These are phyloP conservation scores for Solanum appendiculatum DNA, from an alignment of 257 asterid species.

Conservation along the genomic window DNA sequence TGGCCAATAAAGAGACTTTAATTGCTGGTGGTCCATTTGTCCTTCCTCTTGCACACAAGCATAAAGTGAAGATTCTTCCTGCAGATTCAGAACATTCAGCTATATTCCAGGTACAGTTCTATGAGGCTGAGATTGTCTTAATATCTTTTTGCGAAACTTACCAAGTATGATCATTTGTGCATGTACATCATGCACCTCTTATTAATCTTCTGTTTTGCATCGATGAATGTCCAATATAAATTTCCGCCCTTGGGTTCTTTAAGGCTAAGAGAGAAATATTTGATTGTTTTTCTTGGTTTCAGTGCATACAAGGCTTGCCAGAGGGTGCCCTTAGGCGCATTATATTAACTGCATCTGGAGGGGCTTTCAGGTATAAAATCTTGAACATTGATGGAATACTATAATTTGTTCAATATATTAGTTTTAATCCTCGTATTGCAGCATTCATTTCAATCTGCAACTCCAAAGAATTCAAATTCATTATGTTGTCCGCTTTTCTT, in stretches of 20 bases:
- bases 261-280: background rate
- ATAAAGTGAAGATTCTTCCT: slow-evolving; percentile 94
- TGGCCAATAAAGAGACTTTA: slow-evolving; percentile 95
- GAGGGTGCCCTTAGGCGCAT: slow-evolving; percentile 94
- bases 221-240: background rate
- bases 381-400: background rate
- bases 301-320: slow-evolving; percentile 99
- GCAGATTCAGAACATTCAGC: slow-evolving; percentile 99
- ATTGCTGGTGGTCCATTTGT: slow-evolving; percentile 99
- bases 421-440: background rate
- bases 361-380: slow-evolving; percentile 70
- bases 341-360: slow-evolving; percentile 96
- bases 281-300: slow-evolving; percentile 13
- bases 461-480: background rate
- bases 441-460: background rate
- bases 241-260: background rate
- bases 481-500: background rate
- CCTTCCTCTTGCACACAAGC: slow-evolving; percentile 96
- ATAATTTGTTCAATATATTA: background rate
- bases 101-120: slow-evolving; percentile 71
- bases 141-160: background rate
- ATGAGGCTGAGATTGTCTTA: background rate
- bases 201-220: background rate
- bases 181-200: background rate
- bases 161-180: background rate